Base-by-base conservation (phyloP, 345 rosid species). In the Chamaenerion angustifolium region DNA sequence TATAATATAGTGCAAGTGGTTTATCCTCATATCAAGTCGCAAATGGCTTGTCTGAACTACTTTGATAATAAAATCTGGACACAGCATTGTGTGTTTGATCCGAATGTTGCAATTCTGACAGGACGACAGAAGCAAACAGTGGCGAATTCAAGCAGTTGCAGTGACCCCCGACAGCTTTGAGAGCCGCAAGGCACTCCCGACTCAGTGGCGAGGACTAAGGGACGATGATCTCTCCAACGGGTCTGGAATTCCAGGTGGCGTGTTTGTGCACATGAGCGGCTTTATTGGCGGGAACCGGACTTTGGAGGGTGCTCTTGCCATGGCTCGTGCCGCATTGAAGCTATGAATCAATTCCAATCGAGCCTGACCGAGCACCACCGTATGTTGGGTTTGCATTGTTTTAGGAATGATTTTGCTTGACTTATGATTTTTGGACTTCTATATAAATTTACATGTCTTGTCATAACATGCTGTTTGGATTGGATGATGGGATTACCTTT, bases 201-300 rank as follows among this genome's bases (percentile, higher is more conserved):
- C 85, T n/a, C 76, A 56, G 51, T 92, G 98, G 96, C 76, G 88
- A 54, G 96, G 98, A 40, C 75, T 80, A 52, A 77, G 88, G 58
- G 94, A 82, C 13, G 81, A 76, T 37, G 80, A 88, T 12, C 94
- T 93, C 35, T 80, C 95, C 12, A 63, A 65, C 55, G 80, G 54
- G 52, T 62, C 88, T 10, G 79, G 78, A 55, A 84, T 92, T 52
- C 71, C 88, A 0, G 90, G 82, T 42, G 76, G 95, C 46, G 95
- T 87, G 37, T 92, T 87, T 43, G 84, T 87, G 68, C 95, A 87
- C 61, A 82, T 87, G 90, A 82, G 94, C 10, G 95, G 98, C n/a
- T 92, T 92, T 62, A 79, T 80, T 0, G 96, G 96, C 4, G 90
- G 88, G 53, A 82, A 82, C 66, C 74, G 66, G 56, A 71, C 68